These are phyloP conservation scores for Westerdykella sp. DNA, from an alignment of 2,329 filamentous ascomycete species.

Conservation along the genomic window DNA sequence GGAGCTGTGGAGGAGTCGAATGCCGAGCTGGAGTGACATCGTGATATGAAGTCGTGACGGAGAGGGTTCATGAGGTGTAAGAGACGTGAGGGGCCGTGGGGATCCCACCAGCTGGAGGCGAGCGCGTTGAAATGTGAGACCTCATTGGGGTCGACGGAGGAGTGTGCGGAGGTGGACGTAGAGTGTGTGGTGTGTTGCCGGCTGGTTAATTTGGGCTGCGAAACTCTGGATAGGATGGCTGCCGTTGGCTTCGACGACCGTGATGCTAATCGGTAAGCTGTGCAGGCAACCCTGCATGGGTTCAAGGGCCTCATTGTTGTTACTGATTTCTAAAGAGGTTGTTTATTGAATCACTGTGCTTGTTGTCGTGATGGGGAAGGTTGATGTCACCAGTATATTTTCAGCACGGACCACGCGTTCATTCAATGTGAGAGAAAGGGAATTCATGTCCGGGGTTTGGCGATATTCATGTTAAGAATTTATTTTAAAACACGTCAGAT, in stretches of 20 bases:
- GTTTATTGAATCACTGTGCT: too few relatives aligned
- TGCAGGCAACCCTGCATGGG: too few relatives aligned
- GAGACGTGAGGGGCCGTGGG: constrained; percentile 82
- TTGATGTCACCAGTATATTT: background rate
- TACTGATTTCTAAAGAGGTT: background rate
- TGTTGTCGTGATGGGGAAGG: background rate
- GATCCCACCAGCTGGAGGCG: constrained; percentile 95
- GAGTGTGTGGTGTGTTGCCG: constrained; percentile 4
- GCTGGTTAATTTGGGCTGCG: background rate
- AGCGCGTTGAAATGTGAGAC: constrained; percentile 92
- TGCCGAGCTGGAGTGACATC: constrained; percentile 51
- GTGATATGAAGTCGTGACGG: constrained; percentile 82
- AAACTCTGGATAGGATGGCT: background rate
- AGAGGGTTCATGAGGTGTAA: constrained; percentile 98
- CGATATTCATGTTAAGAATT: too few relatives aligned
- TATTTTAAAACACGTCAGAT: too few relatives aligned
- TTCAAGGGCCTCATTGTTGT: background rate
- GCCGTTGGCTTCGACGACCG: background rate
- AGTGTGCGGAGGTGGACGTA: constrained; percentile 9
- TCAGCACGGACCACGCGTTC: background rate
- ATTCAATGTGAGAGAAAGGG: too few relatives aligned
- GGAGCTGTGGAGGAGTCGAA: constrained; percentile 14
- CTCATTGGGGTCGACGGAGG: constrained; percentile 69
- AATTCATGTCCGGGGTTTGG: too few relatives aligned
- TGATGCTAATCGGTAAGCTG: too few relatives aligned